phyloP scores from a whole-genome alignment of 148 eudicot species.

The Gaultheria prostrata region DNA sequence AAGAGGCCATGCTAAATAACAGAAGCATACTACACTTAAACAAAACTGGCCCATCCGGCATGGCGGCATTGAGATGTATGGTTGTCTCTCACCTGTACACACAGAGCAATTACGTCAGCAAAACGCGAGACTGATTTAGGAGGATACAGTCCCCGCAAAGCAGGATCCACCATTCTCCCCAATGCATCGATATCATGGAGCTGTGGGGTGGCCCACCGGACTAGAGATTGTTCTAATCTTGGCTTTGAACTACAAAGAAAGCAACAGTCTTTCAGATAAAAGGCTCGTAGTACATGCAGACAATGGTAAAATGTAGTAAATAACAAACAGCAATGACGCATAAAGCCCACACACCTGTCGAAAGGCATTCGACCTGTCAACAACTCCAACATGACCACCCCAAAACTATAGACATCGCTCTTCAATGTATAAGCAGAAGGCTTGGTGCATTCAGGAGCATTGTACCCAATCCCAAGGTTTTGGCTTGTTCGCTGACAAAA shows the following conservation, averaged over 20 bases:
- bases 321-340: background rate
- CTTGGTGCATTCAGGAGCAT: conserved; percentile 52
- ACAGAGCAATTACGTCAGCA: conserved; percentile 58
- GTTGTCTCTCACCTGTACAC: conserved; percentile 51
- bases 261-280: background rate
- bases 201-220: conserved; percentile 61
- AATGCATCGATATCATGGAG: conserved; percentile 68
- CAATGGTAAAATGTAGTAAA: background rate
- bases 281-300: background rate
- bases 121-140: conserved; percentile 62
- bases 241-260: conserved; percentile 41
- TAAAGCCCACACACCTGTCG: conserved; percentile 46
- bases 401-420: conserved; percentile 73
- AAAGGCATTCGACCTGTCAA: conserved; percentile 74
- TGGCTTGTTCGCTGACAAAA: conserved; percentile 37
- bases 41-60: background rate
- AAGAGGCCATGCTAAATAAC: background rate
- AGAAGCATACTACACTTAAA: background rate
- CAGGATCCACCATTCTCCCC: conserved; percentile 66
- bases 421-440: conserved; percentile 42
- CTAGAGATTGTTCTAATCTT: conserved; percentile 54
- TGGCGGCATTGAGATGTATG: background rate
- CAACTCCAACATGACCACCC: conserved; percentile 71
- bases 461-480: conserved; percentile 46
- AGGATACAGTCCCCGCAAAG: conserved; percentile 58